Evolutionary conservation across 805 yeast species (phyloP), one percentile per base, ranked within the genome.

Genomic region (Pichia pseudocactophila): DNA sequence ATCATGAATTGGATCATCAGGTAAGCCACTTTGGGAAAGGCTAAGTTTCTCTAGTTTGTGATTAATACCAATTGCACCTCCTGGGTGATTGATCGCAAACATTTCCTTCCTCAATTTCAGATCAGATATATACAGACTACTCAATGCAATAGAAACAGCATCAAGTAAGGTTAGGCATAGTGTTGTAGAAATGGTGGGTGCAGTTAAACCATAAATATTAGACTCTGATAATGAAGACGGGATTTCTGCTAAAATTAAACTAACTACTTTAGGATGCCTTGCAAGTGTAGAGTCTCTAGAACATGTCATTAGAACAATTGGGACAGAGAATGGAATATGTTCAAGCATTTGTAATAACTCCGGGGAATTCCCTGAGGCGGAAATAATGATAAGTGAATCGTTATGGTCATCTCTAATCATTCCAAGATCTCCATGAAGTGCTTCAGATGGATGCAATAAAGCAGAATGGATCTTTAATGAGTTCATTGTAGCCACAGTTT

Each of bases 391-490:
- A 40, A 87, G 47, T 27, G 74, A 64, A 49, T 82, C 85, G 44
- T 71, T 70, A 19, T 70, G 64, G 15, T 70, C 70, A 20, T 71
- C 74, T 39, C 74, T 62, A 8, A 88, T 62, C 31, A 80, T 62
- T 2, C 96, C 96, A 51, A 87, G 69, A 58, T 87, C 96, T 6
- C 96, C 96, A 58, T 87, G 96, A 16, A 88, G 64, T 0, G 96
- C 96, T 47, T 87, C 96, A 4, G 84, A 65, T 0, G 96, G 95
- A 56, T 87, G 96, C 41, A 87, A 63, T 1, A 73, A 51, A 0
- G 77, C 73, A 0, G 95, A 69, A 40, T 76, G 78, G 40, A 87
- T 71, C 26, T 88, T 79, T 44, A 88, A 66, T 0, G 95, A 85
- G 55, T 82, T 84, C 60, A 87, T 65, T 4, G 95, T 87, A 9